Conservation (phyloP, 2,329 filamentous ascomycete genomes). For the Waltergamsia citrina region DNA sequence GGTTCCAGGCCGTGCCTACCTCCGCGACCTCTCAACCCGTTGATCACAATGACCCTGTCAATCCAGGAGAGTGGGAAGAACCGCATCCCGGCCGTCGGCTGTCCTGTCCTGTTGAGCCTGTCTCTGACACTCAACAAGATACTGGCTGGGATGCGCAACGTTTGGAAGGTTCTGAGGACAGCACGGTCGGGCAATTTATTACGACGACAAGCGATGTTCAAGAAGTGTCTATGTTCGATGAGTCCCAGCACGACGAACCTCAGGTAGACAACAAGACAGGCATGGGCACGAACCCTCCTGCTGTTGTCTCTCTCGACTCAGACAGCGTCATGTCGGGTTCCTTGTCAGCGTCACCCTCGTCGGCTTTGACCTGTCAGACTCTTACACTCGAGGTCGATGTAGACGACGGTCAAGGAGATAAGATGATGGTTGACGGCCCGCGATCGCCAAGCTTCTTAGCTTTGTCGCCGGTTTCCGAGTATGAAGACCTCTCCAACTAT, state of each 20-base stretch:
- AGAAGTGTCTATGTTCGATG: no score
- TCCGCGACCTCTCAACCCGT: constrained; percentile 21
- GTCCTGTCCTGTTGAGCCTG: constrained; percentile 10
- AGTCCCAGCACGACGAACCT: no score
- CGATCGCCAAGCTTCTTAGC: background rate
- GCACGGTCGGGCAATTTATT: constrained; percentile 6
- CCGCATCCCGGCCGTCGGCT: constrained; percentile 35
- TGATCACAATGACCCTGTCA: constrained; percentile 4
- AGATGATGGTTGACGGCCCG: background rate
- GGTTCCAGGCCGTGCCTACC: constrained; percentile 46
- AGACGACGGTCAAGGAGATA: background rate
- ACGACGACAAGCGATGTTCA: background rate
- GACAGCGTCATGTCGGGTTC: constrained; percentile 1
- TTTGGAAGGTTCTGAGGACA: constrained; percentile 2
- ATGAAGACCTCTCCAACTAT: constrained; percentile 5
- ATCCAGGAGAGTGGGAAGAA: constrained; percentile 27
- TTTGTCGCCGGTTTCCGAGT: constrained; percentile 1
- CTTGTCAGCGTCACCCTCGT: background rate
- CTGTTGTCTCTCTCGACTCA: background rate
- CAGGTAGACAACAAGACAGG: no score
- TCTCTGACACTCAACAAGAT: background rate
- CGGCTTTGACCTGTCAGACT: background rate
- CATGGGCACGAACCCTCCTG: background rate
- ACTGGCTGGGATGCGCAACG: background rate
- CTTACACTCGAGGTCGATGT: background rate